Conservation (phyloP, 495 filamentous ascomycete species). For the Lentithecium fluviatile region DNA sequence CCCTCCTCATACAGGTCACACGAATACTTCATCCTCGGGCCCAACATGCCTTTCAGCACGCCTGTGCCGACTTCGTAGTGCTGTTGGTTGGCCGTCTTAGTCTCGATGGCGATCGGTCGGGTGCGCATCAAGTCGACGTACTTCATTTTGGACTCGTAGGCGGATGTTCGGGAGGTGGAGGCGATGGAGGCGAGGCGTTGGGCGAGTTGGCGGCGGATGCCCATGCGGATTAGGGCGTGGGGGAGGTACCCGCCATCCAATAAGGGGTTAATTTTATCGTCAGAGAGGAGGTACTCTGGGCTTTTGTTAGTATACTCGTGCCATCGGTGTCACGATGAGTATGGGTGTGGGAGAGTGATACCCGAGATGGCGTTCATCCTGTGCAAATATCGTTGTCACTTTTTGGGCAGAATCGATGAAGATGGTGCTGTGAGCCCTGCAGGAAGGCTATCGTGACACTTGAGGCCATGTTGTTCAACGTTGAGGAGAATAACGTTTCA, state of each 20-base stretch:
- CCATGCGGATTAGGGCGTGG: slow-evolving; percentile 55
- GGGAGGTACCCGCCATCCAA: slow-evolving; percentile 62
- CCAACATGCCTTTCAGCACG: slow-evolving; percentile 55
- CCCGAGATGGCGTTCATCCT: slow-evolving; percentile 26
- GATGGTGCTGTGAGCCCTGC: too few species aligned
- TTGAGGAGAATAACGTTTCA: slow-evolving; percentile 8
- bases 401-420: too few species aligned
- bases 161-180: slow-evolving; percentile 47
- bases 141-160: slow-evolving; percentile 55
- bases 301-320: slow-evolving; percentile 1
- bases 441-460: slow-evolving; percentile 16
- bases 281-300: slow-evolving; percentile 15
- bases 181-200: slow-evolving; percentile 53
- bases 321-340: neutral
- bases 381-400: too few species aligned
- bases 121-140: slow-evolving; percentile 54
- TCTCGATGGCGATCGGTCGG: slow-evolving; percentile 63
- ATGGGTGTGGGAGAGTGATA: neutral
- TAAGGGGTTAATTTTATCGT: slow-evolving; percentile 35
- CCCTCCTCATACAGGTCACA: slow-evolving; percentile 58
- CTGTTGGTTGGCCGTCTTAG: slow-evolving; percentile 59
- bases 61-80: slow-evolving; percentile 68
- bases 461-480: slow-evolving; percentile 16
- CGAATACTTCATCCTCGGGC: slow-evolving; percentile 66
- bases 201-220: slow-evolving; percentile 56